phyloP scores from a whole-genome alignment of 208 protist species.

The Trichomonas tenax region DNA sequence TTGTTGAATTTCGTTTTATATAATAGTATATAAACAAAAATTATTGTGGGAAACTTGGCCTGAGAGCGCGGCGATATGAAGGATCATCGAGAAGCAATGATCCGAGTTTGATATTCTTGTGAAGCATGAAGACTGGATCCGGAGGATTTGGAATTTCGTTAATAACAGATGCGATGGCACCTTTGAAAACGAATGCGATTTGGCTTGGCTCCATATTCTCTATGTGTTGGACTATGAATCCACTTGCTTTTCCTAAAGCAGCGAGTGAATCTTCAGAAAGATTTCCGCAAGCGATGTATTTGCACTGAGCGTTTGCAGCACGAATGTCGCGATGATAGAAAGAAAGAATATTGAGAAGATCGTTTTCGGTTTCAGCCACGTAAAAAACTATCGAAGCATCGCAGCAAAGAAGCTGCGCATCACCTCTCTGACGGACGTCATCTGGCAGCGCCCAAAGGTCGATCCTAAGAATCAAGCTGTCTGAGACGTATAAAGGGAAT shows the following conservation, averaged over 20 bases:
- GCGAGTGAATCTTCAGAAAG: not conserved
- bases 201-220: not conserved
- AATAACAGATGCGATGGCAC: not conserved
- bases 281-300: not conserved
- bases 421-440: not conserved
- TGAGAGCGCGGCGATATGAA: not conserved
- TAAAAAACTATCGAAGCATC: constrained; percentile 18
- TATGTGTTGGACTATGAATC: not conserved
- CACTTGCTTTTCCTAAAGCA: not conserved
- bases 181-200: not conserved
- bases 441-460: constrained; percentile 11
- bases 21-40: not conserved
- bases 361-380: not conserved
- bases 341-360: not conserved
- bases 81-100: not conserved
- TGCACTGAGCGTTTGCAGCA: not conserved
- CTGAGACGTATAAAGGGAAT: not conserved
- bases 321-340: not conserved
- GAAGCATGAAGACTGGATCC: not conserved
- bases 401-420: constrained; percentile 13
- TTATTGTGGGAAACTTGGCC: not conserved
- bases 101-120: constrained; percentile 10
- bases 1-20: too few relatives aligned
- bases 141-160: constrained; percentile 15
- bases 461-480: not conserved